Base-by-base conservation (phyloP, 306 rosid genomes). In the Heteromeles arbutifolia region DNA sequence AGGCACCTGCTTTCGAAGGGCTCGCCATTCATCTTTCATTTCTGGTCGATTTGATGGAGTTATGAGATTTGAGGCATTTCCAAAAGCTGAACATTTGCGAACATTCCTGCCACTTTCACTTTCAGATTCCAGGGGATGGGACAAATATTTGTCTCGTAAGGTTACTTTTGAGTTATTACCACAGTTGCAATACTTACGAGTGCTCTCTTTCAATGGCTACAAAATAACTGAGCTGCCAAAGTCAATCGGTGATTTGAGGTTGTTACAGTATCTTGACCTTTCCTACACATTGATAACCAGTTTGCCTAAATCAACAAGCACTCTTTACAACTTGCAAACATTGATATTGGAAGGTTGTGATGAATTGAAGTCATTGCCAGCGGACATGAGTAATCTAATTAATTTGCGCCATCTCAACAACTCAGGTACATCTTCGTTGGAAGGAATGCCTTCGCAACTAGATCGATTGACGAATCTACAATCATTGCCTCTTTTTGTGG, bases 241-340 rank as follows among this genome's bases (percentile, higher is more conserved):
- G 1, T 34, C 80, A 11, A 4, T 85, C 8, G 28, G 71, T 11
- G 15, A 69, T 1, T 24, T 85, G 32, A 75, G 71, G 21, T 80
- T 74, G 61, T 43, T 83, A 8, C 72, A 79, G 19, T 83, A 86
- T 39, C 67, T 57, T 54, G 65, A 86, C 5, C 1, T 76, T 1
- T 69, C 82, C 28, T 0, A 2, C 2, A 75, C 63, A 10, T 0
- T 0, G 0, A 17, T 86, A 8, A 41, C 2, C 4, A 0, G 29
- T 41, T 12, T 11, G 64, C 73, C 79, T 7, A 19, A 52, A 4
- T 65, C 73, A 14, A 65, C 22, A 2, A 6, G 65, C 2, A 2
- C n/a, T 8, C 79, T 75, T 26, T 50, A 0, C 72, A 9, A 75
- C 43, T 66, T 65, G 12, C 73, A 75, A 6, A 52, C 54, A 8